A percentile compares a stretch with the other conserved stretches of the same genome.
Evolutionary conservation across 2,329 filamentous ascomycete genomes (phyloP).

Genomic region (Arthrinium puccinioides): DNA sequence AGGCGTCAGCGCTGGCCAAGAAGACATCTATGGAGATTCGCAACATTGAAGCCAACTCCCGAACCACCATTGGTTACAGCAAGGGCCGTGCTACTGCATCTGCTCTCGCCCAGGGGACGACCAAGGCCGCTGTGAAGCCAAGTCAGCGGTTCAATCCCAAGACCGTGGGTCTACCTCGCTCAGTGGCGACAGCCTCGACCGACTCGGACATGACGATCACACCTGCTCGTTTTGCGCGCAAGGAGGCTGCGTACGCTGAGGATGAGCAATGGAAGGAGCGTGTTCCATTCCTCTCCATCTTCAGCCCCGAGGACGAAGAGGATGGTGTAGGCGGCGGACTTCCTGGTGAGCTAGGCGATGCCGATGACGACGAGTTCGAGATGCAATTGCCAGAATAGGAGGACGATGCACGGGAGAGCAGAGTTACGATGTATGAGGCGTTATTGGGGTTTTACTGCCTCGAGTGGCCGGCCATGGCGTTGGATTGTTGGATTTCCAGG

Average conservation of each 20-base stretch:
- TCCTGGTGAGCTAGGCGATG: conserved; percentile 28
- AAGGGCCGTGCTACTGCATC: conserved; percentile 59
- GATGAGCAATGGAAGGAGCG: conserved; percentile 29
- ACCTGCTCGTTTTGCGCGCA: conserved; percentile 33
- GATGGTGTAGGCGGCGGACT: conserved; percentile 20
- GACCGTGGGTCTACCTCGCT: conserved; percentile 17
- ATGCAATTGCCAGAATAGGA: conserved; percentile 34
- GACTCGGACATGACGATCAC: conserved; percentile 39
- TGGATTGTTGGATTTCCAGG: too few relatives aligned
- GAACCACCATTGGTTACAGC: conserved; percentile 78
- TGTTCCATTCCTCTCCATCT: conserved; percentile 51
- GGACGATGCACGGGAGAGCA: too few relatives aligned
- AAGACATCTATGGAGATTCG: conserved; percentile 47
- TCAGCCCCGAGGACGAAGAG: conserved; percentile 41
- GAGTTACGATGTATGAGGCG: too few relatives aligned
- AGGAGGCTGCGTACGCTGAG: conserved; percentile 19
- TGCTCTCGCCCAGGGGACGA: conserved; percentile 31
- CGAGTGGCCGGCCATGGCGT: too few relatives aligned
- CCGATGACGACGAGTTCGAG: conserved; percentile 47
- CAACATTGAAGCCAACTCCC: conserved; percentile 60
- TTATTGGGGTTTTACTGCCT: too few relatives aligned
- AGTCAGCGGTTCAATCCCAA: conserved; percentile 9
- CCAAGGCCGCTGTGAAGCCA: conserved; percentile 7
- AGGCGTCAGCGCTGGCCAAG: conserved; percentile 35
- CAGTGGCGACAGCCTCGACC: conserved; percentile 29